These are phyloP conservation scores for Saccharomycopsis sp. DNA, from an alignment of 805 yeast species.

Conservation along the genomic window DNA sequence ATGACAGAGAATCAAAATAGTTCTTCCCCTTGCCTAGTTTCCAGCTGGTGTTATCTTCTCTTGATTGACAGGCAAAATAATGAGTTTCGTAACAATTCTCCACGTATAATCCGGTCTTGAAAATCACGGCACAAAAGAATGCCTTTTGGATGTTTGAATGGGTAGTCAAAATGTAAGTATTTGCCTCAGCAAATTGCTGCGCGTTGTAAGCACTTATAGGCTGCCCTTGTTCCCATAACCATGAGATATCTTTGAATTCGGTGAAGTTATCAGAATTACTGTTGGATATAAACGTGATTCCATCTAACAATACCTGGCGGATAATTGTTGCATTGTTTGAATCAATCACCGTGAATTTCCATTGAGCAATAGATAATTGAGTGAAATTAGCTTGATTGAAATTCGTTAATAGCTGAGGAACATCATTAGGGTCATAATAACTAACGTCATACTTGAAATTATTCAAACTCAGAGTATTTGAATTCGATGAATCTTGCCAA, in stretches of 20 bases:
- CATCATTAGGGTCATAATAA: background rate
- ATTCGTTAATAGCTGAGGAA: background rate
- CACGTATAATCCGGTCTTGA: constrained; percentile 49
- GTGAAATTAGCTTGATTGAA: background rate
- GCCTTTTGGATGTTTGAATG: constrained; percentile 9
- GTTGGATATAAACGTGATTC: background rate
- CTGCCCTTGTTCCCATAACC: constrained; percentile 17
- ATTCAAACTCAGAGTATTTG: background rate
- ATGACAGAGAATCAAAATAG: constrained; percentile 40
- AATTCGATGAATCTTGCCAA: background rate
- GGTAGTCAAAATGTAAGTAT: background rate
- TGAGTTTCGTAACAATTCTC: constrained; percentile 55
- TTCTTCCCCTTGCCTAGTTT: constrained; percentile 25
- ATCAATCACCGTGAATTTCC: background rate
- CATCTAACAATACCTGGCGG: background rate
- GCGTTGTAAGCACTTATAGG: constrained; percentile 2
- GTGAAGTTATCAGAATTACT: background rate
- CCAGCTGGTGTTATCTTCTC: constrained; percentile 30
- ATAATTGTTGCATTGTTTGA: background rate
- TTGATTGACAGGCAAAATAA: constrained; percentile 50
- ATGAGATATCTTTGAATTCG: background rate
- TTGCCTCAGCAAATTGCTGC: background rate
- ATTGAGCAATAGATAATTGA: background rate
- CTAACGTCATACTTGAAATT: background rate
- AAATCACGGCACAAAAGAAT: constrained; percentile 17